Evolutionary conservation across 352 stramenopile genomes (phyloP).

Genomic region (Aphanomyces euteiches): DNA sequence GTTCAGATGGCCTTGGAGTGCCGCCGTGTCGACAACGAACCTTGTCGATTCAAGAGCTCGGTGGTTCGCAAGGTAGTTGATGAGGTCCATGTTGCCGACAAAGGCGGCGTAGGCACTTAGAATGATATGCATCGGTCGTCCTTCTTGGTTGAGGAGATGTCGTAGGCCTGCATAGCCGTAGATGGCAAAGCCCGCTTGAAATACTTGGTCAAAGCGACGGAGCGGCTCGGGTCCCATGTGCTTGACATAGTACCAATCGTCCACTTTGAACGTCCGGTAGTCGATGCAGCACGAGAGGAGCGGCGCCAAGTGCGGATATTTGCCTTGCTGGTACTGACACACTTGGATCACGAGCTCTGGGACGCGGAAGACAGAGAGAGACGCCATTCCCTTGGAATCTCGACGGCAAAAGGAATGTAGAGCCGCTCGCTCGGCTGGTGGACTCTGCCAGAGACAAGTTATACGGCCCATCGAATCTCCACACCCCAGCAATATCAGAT

Average conservation of each 20-base stretch:
- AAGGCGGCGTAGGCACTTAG: background rate
- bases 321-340: slow-evolving; percentile 1
- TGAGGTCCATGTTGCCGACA: background rate
- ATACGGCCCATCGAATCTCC: too few species aligned
- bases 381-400: background rate
- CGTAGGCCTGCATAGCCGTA: slow-evolving; percentile 1
- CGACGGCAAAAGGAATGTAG: too few species aligned
- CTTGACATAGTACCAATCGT: slow-evolving; percentile 17
- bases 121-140: slow-evolving; percentile 1
- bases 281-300: slow-evolving; percentile 12
- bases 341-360: background rate
- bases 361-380: background rate
- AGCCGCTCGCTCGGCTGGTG: too few species aligned
- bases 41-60: background rate
- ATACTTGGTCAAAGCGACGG: background rate
- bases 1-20: slow-evolving; percentile 41
- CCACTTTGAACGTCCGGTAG: background rate
- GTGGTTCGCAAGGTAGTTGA: background rate
- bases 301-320: background rate
- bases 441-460: too few species aligned
- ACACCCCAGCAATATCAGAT: too few species aligned
- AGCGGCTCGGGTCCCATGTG: slow-evolving; percentile 10
- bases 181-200: background rate
- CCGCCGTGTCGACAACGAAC: slow-evolving; percentile 40
- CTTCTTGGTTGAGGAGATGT: slow-evolving; percentile 4